phyloP scores from a whole-genome alignment of 148 eudicot species.

The Chenopodium formosanum region DNA sequence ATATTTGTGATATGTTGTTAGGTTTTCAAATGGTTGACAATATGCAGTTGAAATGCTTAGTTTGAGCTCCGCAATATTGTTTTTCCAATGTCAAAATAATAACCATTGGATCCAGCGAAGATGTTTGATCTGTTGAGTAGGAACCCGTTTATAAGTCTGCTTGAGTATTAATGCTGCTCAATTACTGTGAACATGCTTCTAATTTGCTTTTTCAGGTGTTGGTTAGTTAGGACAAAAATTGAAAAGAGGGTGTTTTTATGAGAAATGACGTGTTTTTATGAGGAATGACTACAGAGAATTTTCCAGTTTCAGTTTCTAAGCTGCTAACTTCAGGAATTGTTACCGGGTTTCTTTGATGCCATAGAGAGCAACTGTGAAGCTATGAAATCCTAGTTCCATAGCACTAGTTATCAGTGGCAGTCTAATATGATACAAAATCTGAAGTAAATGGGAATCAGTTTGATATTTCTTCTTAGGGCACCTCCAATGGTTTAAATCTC shows the following conservation, averaged over 20 bases:
- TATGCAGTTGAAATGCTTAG: background rate
- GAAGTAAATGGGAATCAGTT: background rate
- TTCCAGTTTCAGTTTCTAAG: background rate
- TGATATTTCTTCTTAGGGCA: background rate
- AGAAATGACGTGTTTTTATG: background rate
- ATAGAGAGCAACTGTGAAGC: background rate
- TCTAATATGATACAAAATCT: background rate
- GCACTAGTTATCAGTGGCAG: background rate
- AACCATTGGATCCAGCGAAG: background rate
- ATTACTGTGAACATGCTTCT: background rate
- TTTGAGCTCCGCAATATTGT: background rate
- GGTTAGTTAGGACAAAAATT: background rate
- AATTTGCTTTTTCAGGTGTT: background rate
- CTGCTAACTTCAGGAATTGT: background rate
- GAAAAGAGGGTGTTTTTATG: background rate
- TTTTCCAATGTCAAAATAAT: background rate
- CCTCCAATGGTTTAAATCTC: background rate
- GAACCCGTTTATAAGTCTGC: background rate
- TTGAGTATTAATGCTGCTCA: background rate
- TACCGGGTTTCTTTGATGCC: background rate
- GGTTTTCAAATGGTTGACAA: background rate
- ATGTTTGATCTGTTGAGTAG: background rate
- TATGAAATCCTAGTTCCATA: background rate
- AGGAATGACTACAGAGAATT: background rate
- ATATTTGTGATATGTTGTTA: background rate